Conservation (phyloP, 2,329 filamentous ascomycete species). For the Epichloe gansuensis region DNA sequence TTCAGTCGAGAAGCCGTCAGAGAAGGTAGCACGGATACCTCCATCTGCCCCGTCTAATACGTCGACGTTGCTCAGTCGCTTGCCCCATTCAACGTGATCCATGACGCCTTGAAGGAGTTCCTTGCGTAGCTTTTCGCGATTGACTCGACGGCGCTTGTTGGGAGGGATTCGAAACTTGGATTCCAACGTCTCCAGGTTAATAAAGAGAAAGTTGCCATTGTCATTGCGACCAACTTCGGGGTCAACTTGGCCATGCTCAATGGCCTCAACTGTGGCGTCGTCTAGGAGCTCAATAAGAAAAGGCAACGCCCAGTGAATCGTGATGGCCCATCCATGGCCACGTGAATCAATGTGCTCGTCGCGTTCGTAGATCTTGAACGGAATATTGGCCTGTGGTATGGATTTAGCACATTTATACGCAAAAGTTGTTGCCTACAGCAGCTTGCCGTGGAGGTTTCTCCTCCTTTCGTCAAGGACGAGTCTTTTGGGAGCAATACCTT, state of each 20-base stretch:
- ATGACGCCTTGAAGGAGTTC: constrained; percentile 17
- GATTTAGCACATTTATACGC: background rate
- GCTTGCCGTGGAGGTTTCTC: background rate
- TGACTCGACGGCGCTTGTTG: constrained; percentile 22
- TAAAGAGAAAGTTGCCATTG: constrained; percentile 26
- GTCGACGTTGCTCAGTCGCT: constrained; percentile 17
- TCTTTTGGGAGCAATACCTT: constrained; percentile 14
- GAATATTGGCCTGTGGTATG: constrained; percentile 14
- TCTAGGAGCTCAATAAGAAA: constrained; percentile 16
- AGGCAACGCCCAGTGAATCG: constrained; percentile 42
- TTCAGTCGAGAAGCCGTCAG: constrained; percentile 19
- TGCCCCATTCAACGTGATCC: constrained; percentile 19
- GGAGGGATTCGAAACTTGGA: constrained; percentile 26
- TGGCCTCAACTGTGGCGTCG: constrained; percentile 9
- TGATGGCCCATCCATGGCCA: constrained; percentile 44
- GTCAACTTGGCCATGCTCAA: constrained; percentile 18
- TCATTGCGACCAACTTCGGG: constrained; percentile 26
- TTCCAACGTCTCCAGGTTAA: constrained; percentile 26
- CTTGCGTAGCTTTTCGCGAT: constrained; percentile 22
- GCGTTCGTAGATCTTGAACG: constrained; percentile 21
- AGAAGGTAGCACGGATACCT: constrained; percentile 17
- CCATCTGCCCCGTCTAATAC: constrained; percentile 9
- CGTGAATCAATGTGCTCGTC: constrained; percentile 17
- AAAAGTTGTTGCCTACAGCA: too few species aligned
- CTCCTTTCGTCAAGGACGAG: background rate